Base-by-base conservation (phyloP, 768 basidiomycete genomes). In the Pluteus cervinus region DNA sequence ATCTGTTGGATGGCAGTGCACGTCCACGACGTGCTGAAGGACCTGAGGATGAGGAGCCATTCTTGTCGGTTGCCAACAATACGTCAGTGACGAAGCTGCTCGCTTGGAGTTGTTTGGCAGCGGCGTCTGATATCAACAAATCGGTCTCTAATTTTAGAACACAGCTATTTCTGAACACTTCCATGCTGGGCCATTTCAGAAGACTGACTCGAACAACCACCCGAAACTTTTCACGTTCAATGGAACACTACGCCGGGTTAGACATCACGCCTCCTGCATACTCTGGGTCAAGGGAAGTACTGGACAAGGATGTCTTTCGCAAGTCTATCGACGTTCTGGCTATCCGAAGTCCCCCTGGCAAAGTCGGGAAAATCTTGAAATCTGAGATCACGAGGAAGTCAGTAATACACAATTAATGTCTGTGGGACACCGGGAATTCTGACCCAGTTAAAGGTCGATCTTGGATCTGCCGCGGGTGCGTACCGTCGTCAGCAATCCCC, bases 1-100 rank as follows among this genome's bases (percentile, higher is more conserved):
- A 57, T 94, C 92, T 4, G 87, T 91, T 3, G 93, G 91, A 61
- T 97, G 93, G 58, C 88, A 93, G 48, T 97, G 93, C 0, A 81
- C 86, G 53, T 96, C 93, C 37, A 81, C 71, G 40, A 97, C 63
- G 49, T 87, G 87, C 15, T 58, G 62, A 14, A 87, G 63, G 30
- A 90, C 70, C 33, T 54, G 49, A 30, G 52, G 20, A 35, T 50
- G 42, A n/a, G 65, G 61, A 33, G 39, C 24, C 38, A 44, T 42
- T 12, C 40, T 5, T 40, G 46, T 47, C 11, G 24, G 9, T 2
- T 23, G 20, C 29, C 9, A n/a, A n/a, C n/a, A n/a, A n/a, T n/a
- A n/a, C n/a, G n/a, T n/a, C n/a, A n/a, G n/a, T n/a, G n/a, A n/a
- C n/a, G n/a, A n/a, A n/a, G n/a, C n/a, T n/a, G n/a, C n/a, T n/a